Evolutionary conservation across 1,284 basidiomycete genomes (phyloP), one percentile per base, ranked within the genome.

Genomic region (Puccinia triticina): DNA sequence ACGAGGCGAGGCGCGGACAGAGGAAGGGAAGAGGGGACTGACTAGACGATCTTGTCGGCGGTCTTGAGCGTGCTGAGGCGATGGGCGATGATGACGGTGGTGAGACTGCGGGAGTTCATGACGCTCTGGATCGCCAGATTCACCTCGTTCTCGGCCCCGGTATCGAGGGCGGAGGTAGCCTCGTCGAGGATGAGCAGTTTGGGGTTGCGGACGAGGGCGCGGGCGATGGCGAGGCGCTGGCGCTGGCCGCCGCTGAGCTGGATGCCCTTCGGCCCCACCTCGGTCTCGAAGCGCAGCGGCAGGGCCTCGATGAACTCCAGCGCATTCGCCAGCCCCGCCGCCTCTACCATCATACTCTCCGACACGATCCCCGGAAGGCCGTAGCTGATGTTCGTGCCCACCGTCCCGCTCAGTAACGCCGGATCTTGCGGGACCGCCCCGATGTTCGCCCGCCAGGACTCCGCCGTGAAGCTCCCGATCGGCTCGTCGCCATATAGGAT

Each of bases 91-190:
- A 96, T 92, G 59, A 97, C 88, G 83, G 94, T 95, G 0, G 94
- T 96, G 71, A 94, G 94, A 84, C 92, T 90, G 76, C 92, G 88
- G 32, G 90, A 90, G 79, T 90, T 89, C 73, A 96, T 89, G 83
- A 97, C 95, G 86, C 92, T 92, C 86, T 94, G 93, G 79, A 98
- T 93, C 0, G 95, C 95, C 85, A 94, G 91, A 86, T 98, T 96
- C 43, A 95, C 93, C 90, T 92, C 85, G 29, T 83, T 78, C 83
- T 97, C 95, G n/a, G 93, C 93, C 0, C 92, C 91, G 5, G 94
- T 94, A 86, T 98, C 95, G 76, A 97, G 88, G 2, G 95, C 93
- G 12, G 87, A 88, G 0, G 89, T 89, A 11, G 89, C 89, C 86
- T 89, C 89, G 81, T 89, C 89, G 12, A 89, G 85, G 1, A 89